Evolutionary conservation across 2,329 filamentous ascomycete species (phyloP).

Genomic region (Hansfordia pulvinata): DNA sequence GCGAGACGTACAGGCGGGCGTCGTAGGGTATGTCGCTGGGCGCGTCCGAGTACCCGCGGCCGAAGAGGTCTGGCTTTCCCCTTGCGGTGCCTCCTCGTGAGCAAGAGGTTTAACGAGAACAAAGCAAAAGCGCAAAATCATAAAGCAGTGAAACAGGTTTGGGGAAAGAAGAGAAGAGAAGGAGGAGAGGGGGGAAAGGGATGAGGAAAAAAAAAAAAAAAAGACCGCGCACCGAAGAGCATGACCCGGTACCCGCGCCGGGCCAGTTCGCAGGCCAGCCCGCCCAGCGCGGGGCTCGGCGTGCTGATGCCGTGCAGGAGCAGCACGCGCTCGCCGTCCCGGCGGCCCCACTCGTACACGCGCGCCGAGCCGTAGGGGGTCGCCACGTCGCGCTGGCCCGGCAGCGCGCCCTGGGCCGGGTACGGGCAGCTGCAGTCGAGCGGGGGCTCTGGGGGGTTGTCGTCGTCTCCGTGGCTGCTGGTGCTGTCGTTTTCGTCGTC

Average conservation of each 20-base stretch:
- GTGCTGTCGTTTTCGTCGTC: no score
- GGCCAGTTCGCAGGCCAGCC: slow-evolving; percentile 52
- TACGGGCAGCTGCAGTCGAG: slow-evolving; percentile 38
- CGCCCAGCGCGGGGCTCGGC: slow-evolving; percentile 55
- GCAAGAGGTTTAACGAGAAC: background rate
- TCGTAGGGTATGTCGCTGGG: slow-evolving; percentile 48
- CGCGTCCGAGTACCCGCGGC: slow-evolving; percentile 64
- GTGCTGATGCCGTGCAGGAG: slow-evolving; percentile 74
- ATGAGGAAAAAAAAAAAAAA: slow-evolving; percentile 1
- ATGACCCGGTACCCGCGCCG: slow-evolving; percentile 60
- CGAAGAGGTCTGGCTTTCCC: slow-evolving; percentile 51
- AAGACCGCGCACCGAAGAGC: slow-evolving; percentile 48
- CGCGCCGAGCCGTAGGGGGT: slow-evolving; percentile 59
- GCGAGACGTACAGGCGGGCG: slow-evolving; percentile 47
- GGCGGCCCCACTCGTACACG: slow-evolving; percentile 72
- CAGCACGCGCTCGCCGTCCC: slow-evolving; percentile 56
- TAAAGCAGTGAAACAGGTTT: no score
- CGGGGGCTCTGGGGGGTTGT: slow-evolving; percentile 12
- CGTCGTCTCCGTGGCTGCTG: no score
- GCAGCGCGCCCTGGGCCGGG: slow-evolving; percentile 46
- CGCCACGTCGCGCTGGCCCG: slow-evolving; percentile 53
- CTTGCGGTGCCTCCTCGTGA: slow-evolving; percentile 1
- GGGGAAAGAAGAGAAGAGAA: no score
- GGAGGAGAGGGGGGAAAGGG: no score
- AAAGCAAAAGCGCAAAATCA: slow-evolving; percentile 1